Conservation (phyloP, 2,329 filamentous ascomycete species). For the Xylariaceae sp. region DNA sequence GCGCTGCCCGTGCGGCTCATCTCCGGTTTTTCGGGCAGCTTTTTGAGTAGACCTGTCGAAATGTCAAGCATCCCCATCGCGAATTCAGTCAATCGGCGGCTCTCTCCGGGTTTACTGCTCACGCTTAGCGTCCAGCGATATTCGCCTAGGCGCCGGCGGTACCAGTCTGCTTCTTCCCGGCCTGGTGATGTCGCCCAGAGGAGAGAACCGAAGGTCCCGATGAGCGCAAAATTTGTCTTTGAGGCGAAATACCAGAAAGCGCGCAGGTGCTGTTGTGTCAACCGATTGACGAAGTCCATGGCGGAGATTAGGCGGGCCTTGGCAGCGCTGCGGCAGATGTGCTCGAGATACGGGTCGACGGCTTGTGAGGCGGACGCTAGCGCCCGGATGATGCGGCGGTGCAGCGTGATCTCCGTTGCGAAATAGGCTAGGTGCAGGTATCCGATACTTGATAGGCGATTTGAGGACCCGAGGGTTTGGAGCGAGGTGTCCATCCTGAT, state of each 20-base stretch:
- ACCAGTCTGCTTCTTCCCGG: conserved; percentile 88
- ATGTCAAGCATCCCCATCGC: conserved; percentile 77
- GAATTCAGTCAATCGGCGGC: conserved; percentile 58
- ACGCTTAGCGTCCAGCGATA: conserved; percentile 94
- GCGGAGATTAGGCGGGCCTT: conserved; percentile 92
- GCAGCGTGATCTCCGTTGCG: conserved; percentile 88
- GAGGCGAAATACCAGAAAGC: conserved; percentile 91
- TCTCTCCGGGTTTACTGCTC: conserved; percentile 66
- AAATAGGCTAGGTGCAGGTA: conserved; percentile 91
- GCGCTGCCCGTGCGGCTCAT: conserved; percentile 54
- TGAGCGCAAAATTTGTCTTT: conserved; percentile 88
- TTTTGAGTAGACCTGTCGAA: conserved; percentile 63
- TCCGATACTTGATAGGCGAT: conserved; percentile 58
- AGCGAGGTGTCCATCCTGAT: conserved; percentile 64
- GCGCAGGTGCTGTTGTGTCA: conserved; percentile 80
- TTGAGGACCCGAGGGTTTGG: conserved; percentile 37
- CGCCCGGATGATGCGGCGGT: conserved; percentile 84
- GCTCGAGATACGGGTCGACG: conserved; percentile 76
- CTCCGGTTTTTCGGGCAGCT: conserved; percentile 66
- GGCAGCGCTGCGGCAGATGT: conserved; percentile 89
- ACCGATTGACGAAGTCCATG: conserved; percentile 95
- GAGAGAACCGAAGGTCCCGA: conserved; percentile 87
- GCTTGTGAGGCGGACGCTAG: conserved; percentile 48
- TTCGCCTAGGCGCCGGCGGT: conserved; percentile 77
- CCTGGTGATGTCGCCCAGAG: conserved; percentile 86